Evolutionary conservation across 2,329 filamentous ascomycete species (phyloP).

Genomic region (Hypoxylon sp.): DNA sequence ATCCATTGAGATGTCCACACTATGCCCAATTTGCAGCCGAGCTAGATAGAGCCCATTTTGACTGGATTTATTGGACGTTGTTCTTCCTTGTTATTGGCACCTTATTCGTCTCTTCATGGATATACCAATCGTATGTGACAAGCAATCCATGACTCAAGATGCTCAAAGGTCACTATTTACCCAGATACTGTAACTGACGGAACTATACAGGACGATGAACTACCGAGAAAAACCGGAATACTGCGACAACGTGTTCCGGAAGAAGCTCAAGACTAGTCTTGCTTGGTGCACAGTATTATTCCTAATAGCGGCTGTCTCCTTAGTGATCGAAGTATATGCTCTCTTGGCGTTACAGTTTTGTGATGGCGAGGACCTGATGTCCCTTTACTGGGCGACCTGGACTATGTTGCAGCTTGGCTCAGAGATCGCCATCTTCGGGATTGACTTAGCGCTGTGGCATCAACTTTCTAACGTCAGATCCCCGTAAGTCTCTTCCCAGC

Average conservation of each 20-base stretch:
- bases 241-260: slow-evolving; percentile 57
- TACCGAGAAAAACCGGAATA: slow-evolving; percentile 54
- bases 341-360: slow-evolving; percentile 71
- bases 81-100: slow-evolving; percentile 58
- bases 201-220: slow-evolving; percentile 55
- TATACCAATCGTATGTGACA: slow-evolving; percentile 55
- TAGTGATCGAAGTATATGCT: slow-evolving; percentile 69
- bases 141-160: neutral
- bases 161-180: slow-evolving; percentile 1
- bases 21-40: slow-evolving; percentile 59
- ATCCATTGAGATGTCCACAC: slow-evolving; percentile 56
- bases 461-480: slow-evolving; percentile 64
- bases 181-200: neutral
- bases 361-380: slow-evolving; percentile 72
- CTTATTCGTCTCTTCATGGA: slow-evolving; percentile 58
- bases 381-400: slow-evolving; percentile 74
- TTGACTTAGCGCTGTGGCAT: slow-evolving; percentile 68
- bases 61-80: slow-evolving; percentile 60
- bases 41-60: slow-evolving; percentile 57
- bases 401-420: slow-evolving; percentile 72
- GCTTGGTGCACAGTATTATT: slow-evolving; percentile 63
- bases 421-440: slow-evolving; percentile 70
- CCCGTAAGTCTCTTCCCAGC: slow-evolving; percentile 60
- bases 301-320: slow-evolving; percentile 59
- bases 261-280: slow-evolving; percentile 60